Conservation (phyloP, 1,284 basidiomycete genomes). For the Takashimella koratensis region DNA sequence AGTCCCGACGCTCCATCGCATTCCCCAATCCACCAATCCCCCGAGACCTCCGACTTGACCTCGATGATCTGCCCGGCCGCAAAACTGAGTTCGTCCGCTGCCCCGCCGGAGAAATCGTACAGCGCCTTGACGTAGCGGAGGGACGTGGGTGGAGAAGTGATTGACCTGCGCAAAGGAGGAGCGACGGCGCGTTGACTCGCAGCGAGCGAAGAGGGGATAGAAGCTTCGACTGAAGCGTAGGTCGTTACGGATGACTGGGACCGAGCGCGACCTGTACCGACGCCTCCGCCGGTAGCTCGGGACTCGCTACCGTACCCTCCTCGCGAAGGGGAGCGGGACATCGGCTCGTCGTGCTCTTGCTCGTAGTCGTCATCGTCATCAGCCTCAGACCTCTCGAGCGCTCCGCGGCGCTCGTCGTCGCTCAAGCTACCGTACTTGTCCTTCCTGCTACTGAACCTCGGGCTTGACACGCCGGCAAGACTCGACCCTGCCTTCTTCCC, state of each 20-base stretch:
- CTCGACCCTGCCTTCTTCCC: constrained; percentile 32
- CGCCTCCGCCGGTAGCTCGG: neutral
- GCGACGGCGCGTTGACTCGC: neutral
- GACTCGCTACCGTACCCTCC: neutral
- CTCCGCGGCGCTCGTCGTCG: constrained; percentile 51
- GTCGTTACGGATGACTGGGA: constrained; percentile 9
- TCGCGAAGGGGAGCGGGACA: neutral
- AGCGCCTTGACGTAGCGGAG: constrained; percentile 57
- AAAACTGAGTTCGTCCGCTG: constrained; percentile 68
- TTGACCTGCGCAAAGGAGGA: neutral
- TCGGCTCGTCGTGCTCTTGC: constrained; percentile 51
- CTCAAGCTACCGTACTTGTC: constrained; percentile 53
- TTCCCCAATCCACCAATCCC: constrained; percentile 83
- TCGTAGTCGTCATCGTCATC: constrained; percentile 45
- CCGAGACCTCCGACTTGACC: constrained; percentile 69
- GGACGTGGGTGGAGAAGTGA: neutral
- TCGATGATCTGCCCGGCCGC: constrained; percentile 66
- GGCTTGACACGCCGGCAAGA: constrained; percentile 13
- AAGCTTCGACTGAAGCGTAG: neutral
- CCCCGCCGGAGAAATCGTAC: constrained; percentile 66
- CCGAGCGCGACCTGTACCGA: constrained; percentile 5
- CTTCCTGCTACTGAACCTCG: constrained; percentile 50
- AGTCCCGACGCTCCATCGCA: constrained; percentile 62
- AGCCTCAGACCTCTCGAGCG: constrained; percentile 4
- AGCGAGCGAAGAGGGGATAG: neutral